Evolutionary conservation across 2,329 filamentous ascomycete genomes (phyloP).

Genomic region (Xylaria sp.): DNA sequence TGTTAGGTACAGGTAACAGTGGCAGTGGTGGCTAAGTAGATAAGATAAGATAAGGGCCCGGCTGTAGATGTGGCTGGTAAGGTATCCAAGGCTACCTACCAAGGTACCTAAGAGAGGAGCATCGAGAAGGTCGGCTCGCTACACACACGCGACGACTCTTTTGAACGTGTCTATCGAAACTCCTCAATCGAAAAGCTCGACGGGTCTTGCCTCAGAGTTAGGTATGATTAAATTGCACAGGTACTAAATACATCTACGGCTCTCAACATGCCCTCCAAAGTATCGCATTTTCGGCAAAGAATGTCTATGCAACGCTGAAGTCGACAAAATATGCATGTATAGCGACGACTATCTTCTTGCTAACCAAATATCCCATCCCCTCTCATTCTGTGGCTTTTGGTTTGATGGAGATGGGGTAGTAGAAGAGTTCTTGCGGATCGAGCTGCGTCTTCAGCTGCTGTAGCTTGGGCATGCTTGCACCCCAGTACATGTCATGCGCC

Average conservation of each 20-base stretch:
- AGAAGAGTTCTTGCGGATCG: slow-evolving; percentile 50
- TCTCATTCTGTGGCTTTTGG: slow-evolving; percentile 24
- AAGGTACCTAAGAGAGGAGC: no score
- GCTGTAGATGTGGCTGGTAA: no score
- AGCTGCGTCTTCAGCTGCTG: slow-evolving; percentile 47
- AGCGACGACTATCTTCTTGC: not conserved
- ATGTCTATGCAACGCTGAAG: slow-evolving; percentile 7
- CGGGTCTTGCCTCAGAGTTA: no score
- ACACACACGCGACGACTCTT: no score
- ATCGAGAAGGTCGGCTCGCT: no score
- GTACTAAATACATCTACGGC: slow-evolving; percentile 3
- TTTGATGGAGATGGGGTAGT: slow-evolving; percentile 45
- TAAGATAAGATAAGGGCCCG: no score
- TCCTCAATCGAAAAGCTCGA: no score
- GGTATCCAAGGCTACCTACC: no score
- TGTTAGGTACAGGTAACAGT: no score
- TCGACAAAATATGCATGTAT: not conserved
- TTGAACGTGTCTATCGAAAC: no score
- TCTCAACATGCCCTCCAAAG: not conserved
- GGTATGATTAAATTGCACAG: not conserved
- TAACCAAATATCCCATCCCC: not conserved
- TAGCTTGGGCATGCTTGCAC: slow-evolving; percentile 46
- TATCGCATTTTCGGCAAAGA: slow-evolving; percentile 6
- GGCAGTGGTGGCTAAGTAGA: no score
- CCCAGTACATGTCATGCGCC: slow-evolving; percentile 58